Conservation (phyloP, 2,329 filamentous ascomycete genomes). For the Drechslerella dactyloides region DNA sequence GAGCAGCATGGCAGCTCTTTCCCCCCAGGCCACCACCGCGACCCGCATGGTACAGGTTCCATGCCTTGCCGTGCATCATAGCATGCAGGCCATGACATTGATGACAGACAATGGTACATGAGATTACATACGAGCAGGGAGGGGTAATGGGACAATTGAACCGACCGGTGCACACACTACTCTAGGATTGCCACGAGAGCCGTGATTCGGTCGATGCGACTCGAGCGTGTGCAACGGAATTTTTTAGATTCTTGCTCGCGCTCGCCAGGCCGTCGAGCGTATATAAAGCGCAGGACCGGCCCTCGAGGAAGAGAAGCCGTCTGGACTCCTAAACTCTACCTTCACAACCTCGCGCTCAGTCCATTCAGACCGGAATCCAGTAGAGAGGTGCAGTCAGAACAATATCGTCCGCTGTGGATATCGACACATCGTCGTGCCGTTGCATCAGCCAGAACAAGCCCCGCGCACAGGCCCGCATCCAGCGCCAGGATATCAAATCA, state of each 20-base stretch:
- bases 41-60: background rate
- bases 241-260: constrained; percentile 9
- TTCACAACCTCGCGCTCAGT: constrained; percentile 6
- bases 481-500: background rate
- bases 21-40: background rate
- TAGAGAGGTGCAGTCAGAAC: too few relatives aligned
- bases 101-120: background rate
- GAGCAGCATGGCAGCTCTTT: background rate
- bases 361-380: background rate
- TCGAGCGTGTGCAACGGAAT: constrained; percentile 32
- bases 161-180: background rate
- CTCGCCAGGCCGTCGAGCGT: constrained; percentile 25
- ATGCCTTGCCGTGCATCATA: constrained; percentile 1
- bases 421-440: too few relatives aligned
- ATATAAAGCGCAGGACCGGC: constrained; percentile 47
- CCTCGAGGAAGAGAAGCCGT: constrained; percentile 8
- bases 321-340: constrained; percentile 20
- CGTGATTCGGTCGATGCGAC: constrained; percentile 17
- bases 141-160: background rate
- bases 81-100: background rate
- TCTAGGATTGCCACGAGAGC: background rate
- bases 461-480: background rate
- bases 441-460: too few relatives aligned
- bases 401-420: too few relatives aligned
- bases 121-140: background rate